Base-by-base conservation (phyloP, 768 basidiomycete species). In the Amanita exitialis region DNA sequence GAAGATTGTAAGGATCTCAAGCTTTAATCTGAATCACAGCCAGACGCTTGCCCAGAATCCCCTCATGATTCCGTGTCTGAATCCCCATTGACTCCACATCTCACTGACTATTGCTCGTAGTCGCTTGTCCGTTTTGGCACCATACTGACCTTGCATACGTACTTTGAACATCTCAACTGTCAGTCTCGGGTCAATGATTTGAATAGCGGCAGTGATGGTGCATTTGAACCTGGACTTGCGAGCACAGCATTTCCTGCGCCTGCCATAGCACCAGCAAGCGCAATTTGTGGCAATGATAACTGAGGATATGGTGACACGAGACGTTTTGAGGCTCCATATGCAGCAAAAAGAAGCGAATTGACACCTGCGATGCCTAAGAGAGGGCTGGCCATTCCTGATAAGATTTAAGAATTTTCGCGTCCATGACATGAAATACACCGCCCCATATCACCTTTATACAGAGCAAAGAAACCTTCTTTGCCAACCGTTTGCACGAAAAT, bases 91-190 rank as follows among this genome's bases (percentile, higher is more conserved):
- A 27, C 61, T 66, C 85, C 90, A 96, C 83, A 93, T 90, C 56
- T 94, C 92, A 18, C 68, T 70, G 13, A 78, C 79, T 7, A 97
- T 75, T 6, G 69, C 74, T 32, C 83, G 69, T 23, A 99, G 72
- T 36, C 79, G 77, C 65, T 94, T 86, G 63, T 97, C 93, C 7
- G 77, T 74, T 10, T 79, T 73, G 3, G 73, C 75, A 9, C 94
- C 95, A 58, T 96, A 95, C 62, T 97, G 90, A 6, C 87, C 93
- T 66, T 96, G 94, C 95, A 96, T 96, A 15, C 90, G 78, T 25
- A 97, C 90, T 68, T 99, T 98, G 73, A 97, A 97, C 88, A 98
- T 90, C 67, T 99, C 96, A 46, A 92, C 90, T 90, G 54, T 36
- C 44, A 21, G 44, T 21, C 16, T 6, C 20, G 34, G 8, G 44